Evolutionary conservation across 768 basidiomycete genomes (phyloP), one percentile per base, ranked within the genome.

Genomic region (Leccinum rimulosum): DNA sequence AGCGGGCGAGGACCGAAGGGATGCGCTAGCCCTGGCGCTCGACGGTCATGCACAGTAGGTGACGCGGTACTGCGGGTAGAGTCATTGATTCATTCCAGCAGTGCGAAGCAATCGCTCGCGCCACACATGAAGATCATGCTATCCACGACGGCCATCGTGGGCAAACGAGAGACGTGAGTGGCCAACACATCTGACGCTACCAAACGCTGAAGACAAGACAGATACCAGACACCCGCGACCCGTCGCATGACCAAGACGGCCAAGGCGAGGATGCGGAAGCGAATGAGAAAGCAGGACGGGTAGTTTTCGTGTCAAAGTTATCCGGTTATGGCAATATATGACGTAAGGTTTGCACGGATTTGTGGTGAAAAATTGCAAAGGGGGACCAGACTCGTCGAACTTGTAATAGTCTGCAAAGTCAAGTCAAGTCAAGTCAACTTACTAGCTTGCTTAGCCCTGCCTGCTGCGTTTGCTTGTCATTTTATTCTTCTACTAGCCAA

Each of bases 91-190:
- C 45, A 59, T 31, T 6, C 27, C 28, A 14, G 12, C 17, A 90
- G 88, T 63, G 68, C 80, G 19, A 81, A 82, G 60, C 79, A 78
- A 63, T 80, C 78, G 7, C 81, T 82, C 62, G 83, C 81, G 3
- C 84, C 89, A 1, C 89, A 81, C 57, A 88, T 93, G 85, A 84
- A 80, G 60, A 75, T 92, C 58, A 91, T 86, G 0, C 73, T 93
- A 0, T 84, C 83, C 14, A 73, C 75, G 27, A 64, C 64, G 54
- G 75, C 81, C 55, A 69, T 84, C 0, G 75, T 78, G 7, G 72
- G 76, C 17, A 66, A 77, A 50, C 54, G 58, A 10, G 62, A 61
- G 57, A 72, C 25, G 82, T 84, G 52, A 87, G 49, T 57, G 22
- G 40, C 36, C 15, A 14, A n/a, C 2, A 12, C 10, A 9, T 53